Evolutionary conservation across 108 stramenopile genomes (phyloP), one percentile per base, ranked within the genome.

Genomic region (Mediolabrus comicus): DNA sequence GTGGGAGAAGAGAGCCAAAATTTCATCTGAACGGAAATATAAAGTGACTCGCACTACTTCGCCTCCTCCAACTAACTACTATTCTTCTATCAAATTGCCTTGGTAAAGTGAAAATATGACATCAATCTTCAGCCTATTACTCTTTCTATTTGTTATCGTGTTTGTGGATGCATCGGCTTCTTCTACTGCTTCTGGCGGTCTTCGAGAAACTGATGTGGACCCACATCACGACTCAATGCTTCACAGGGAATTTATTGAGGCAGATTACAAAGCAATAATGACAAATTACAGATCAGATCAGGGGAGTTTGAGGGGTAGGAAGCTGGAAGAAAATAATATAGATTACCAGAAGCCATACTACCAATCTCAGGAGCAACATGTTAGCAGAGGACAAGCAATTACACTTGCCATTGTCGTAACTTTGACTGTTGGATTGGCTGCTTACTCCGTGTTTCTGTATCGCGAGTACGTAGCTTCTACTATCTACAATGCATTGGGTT

Each of bases 271-370:
- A 16, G 27, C 55, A 3, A 41, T 68, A 10, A 68, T 68, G 67
- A 68, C 41, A 43, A 43, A 39, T 28, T 29, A 19, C 16, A 17
- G 39, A 3, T 38, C 53, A 0, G 67, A 54, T 14, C 54, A 68
- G 17, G 4, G 36, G 12, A 56, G 57, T 32, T 49, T 68, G 36
- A 54, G 67, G 1, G 35, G 55, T 57, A 38, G 67, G 29, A 30
- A 68, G 19, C 22, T 58, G 67, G 55, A 64, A 25, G 39, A 67
- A 11, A 28, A 56, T 13, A 27, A 32, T 29, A 54, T 29, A 10
- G 54, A 68, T 38, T 39, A 58, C 56, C 65, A 53, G 52, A 64
- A 46, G 25, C 63, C 39, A 17, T 64, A 64, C 28, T 64, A 64
- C 26, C 27, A 24, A 49, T 12, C 27, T 10, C 41, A 34, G 24